Conservation (phyloP, 352 stramenopile species). For the Pythium grandisporangium region DNA sequence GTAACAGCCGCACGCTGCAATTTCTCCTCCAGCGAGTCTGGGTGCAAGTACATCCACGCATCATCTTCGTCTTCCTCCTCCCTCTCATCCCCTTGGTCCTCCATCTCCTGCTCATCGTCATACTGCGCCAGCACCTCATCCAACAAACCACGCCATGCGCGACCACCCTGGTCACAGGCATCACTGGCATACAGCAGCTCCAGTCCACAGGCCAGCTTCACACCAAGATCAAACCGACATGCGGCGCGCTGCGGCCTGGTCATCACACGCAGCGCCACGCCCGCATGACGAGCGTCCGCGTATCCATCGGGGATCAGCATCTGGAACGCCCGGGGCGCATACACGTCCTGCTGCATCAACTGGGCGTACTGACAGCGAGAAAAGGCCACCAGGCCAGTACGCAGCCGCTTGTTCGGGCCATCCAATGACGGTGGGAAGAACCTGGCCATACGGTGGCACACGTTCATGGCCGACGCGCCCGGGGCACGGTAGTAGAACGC, state of each 20-base stretch:
- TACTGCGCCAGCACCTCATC: conserved; percentile 14
- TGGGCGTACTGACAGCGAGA: conserved; percentile 80
- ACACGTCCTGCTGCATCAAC: conserved; percentile 72
- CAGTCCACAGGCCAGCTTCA: conserved; percentile 71
- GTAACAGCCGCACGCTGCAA: conserved; percentile 16
- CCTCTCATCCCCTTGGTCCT: background rate
- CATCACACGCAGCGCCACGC: no score
- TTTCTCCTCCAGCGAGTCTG: conserved; percentile 61
- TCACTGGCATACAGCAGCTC: conserved; percentile 55
- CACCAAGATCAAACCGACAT: conserved; percentile 55
- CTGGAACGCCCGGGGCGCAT: conserved; percentile 48
- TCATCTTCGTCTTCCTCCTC: conserved; percentile 45
- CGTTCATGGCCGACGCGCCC: conserved; percentile 16
- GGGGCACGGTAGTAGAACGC: conserved; percentile 34
- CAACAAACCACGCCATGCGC: conserved; percentile 26
- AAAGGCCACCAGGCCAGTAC: conserved; percentile 37
- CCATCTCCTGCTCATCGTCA: background rate
- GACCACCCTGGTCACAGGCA: conserved; percentile 29
- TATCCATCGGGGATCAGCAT: conserved; percentile 9
- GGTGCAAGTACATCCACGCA: conserved; percentile 72
- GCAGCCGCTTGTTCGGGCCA: no score
- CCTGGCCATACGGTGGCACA: conserved; percentile 45
- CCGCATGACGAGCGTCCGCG: no score
- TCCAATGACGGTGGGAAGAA: no score
- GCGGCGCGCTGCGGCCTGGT: no score